A percentile compares a stretch with the other conserved stretches of the same genome.
Conservation (phyloP, 331 rosid genomes). For the Pyrus hybrid region DNA sequence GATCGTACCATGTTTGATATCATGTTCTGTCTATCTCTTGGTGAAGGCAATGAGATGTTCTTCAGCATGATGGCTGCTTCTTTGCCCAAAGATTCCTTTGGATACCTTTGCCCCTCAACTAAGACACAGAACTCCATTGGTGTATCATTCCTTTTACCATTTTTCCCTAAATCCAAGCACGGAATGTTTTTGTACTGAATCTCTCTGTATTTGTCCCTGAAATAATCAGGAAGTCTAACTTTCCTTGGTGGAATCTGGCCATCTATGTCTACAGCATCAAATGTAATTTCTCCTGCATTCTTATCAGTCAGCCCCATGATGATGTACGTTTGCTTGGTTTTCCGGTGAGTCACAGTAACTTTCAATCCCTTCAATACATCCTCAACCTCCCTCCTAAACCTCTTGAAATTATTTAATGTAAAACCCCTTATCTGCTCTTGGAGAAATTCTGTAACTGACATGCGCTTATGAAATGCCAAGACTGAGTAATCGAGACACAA, state of each 20-base stretch:
- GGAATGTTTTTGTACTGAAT: slow-evolving; percentile 37
- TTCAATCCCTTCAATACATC: slow-evolving; percentile 30
- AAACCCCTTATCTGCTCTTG: slow-evolving; percentile 1
- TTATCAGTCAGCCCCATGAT: slow-evolving; percentile 20
- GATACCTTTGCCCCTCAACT: slow-evolving; percentile 57
- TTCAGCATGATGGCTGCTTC: slow-evolving; percentile 22
- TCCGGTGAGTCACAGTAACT: slow-evolving; percentile 60
- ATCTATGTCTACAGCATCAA: slow-evolving; percentile 24
- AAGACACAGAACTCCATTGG: slow-evolving; percentile 67
- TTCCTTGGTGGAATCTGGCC: slow-evolving; percentile 6
- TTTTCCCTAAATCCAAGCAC: slow-evolving; percentile 45
- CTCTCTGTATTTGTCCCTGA: slow-evolving; percentile 15
- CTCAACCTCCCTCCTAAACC: slow-evolving; percentile 12
- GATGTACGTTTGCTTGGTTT: slow-evolving; percentile 39
- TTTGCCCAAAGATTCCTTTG: slow-evolving; percentile 30
- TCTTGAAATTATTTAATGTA: slow-evolving; percentile 6
- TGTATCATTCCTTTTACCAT: slow-evolving; percentile 27
- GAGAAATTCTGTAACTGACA: slow-evolving; percentile 44
- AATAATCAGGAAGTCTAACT: slow-evolving; percentile 27
- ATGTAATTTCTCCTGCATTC: slow-evolving; percentile 18
- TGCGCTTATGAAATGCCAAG: slow-evolving; percentile 36
- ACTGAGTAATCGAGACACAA: slow-evolving; percentile 59
- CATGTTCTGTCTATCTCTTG: slow-evolving; percentile 27
- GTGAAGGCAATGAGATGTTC: slow-evolving; percentile 25
- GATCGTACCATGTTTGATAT: slow-evolving; percentile 51